Evolutionary conservation across 306 rosid genomes (phyloP).

Genomic region (Castanopsis chinensis): DNA sequence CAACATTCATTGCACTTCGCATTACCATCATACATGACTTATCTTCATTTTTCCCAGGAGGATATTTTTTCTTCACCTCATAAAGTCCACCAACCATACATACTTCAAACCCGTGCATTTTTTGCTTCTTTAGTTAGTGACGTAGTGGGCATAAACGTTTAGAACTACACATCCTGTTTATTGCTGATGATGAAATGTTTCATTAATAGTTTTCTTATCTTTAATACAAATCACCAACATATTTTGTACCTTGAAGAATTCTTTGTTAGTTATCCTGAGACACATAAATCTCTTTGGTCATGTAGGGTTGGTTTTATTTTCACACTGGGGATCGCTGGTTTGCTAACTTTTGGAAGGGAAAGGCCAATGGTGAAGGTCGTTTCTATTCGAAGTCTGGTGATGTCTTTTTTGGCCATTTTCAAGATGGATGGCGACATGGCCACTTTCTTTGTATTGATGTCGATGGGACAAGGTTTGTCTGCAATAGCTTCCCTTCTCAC

Average conservation of each 20-base stretch:
- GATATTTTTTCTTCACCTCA: background rate
- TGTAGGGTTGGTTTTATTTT: constrained; percentile 93
- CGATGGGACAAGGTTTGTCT: constrained; percentile 63
- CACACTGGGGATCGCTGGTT: constrained; percentile 91
- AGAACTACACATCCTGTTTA: background rate
- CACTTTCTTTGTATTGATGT: constrained; percentile 77
- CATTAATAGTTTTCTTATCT: background rate
- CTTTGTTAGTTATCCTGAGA: background rate
- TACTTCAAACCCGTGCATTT: background rate
- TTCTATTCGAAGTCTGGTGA: constrained; percentile 86
- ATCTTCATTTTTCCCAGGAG: background rate
- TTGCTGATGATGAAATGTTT: background rate
- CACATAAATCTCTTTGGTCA: constrained; percentile 3
- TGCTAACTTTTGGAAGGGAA: constrained; percentile 98
- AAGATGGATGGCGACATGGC: constrained; percentile 91
- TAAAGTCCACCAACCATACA: background rate
- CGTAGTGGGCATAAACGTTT: background rate
- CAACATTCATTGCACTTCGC: background rate
- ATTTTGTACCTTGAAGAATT: no score
- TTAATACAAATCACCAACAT: background rate
- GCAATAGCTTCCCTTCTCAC: background rate
- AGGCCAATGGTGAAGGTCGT: constrained; percentile 94
- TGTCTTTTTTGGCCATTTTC: constrained; percentile 81
- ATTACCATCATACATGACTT: background rate
- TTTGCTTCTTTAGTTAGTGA: background rate